Evolutionary conservation across 139 green algal species (phyloP).

Genomic region (Dunaliella sp.): DNA sequence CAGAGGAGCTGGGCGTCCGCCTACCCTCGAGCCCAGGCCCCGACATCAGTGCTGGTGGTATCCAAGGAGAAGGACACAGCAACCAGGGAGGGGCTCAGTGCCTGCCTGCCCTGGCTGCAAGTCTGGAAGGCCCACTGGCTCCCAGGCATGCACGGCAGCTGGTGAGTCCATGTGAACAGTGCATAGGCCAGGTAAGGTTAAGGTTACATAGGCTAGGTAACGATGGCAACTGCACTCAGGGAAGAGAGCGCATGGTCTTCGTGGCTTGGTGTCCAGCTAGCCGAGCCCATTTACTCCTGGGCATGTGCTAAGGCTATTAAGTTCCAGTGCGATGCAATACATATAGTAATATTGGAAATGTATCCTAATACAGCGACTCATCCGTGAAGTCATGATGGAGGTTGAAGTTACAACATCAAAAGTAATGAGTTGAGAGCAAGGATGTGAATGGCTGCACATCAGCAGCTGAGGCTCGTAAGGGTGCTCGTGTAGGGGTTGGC

Average conservation of each 20-base stretch:
- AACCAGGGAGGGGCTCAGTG: background rate
- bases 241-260: no score
- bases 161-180: background rate
- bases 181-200: background rate
- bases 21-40: background rate
- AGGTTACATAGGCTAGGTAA: background rate
- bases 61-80: background rate
- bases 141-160: slow-evolving; percentile 1
- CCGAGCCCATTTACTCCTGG: background rate
- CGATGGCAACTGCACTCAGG: no score
- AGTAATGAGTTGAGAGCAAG: no score
- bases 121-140: background rate
- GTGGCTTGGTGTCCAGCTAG: background rate
- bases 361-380: no score
- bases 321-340: background rate
- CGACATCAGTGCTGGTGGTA: background rate
- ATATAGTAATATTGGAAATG: background rate
- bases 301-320: background rate
- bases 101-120: background rate
- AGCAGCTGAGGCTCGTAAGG: no score
- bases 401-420: no score
- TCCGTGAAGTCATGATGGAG: no score
- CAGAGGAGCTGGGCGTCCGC: slow-evolving; percentile 5
- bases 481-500: no score
- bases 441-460: no score